Evolutionary conservation across 208 protist genomes (phyloP).

Genomic region (Jaenimonas drosophilae): DNA sequence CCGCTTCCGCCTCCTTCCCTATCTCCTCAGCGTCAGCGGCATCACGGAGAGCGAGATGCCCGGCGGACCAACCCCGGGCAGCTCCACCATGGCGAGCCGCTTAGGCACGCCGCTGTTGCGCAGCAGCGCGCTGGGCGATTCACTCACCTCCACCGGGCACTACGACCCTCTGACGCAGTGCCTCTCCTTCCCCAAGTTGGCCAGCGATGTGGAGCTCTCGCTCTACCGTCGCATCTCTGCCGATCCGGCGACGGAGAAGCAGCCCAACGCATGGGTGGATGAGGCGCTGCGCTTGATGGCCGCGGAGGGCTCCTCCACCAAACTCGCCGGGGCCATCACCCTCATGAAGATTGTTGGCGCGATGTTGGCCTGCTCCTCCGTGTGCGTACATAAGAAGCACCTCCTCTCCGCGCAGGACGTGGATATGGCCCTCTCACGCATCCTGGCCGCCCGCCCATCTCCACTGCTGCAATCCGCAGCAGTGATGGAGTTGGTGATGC

Average conservation of each 20-base stretch:
- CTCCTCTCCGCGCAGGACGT: conserved; percentile 26
- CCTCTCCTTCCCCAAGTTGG: conserved; percentile 35
- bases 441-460: conserved; percentile 22
- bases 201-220: conserved; percentile 51
- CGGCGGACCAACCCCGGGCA: conserved; percentile 17
- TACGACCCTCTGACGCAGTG: conserved; percentile 64
- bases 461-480: conserved; percentile 42
- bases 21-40: conserved; percentile 53
- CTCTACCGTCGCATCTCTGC: conserved; percentile 36
- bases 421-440: conserved; percentile 23
- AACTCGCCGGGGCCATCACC: conserved; percentile 35
- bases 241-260: too few species aligned
- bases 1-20: conserved; percentile 61
- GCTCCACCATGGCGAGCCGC: too few species aligned
- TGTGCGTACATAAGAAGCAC: conserved; percentile 15
- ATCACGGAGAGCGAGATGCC: conserved; percentile 30
- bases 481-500: conserved; percentile 64
- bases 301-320: conserved; percentile 23
- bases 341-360: conserved; percentile 60
- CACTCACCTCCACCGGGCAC: conserved; percentile 30
- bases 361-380: conserved; percentile 34
- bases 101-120: conserved; percentile 29
- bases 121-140: conserved; percentile 44
- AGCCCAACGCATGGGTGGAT: too few species aligned
- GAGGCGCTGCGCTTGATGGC: conserved; percentile 27